phyloP scores from a whole-genome alignment of 2,329 filamentous ascomycete genomes.

The Cytospora chrysosperma region DNA sequence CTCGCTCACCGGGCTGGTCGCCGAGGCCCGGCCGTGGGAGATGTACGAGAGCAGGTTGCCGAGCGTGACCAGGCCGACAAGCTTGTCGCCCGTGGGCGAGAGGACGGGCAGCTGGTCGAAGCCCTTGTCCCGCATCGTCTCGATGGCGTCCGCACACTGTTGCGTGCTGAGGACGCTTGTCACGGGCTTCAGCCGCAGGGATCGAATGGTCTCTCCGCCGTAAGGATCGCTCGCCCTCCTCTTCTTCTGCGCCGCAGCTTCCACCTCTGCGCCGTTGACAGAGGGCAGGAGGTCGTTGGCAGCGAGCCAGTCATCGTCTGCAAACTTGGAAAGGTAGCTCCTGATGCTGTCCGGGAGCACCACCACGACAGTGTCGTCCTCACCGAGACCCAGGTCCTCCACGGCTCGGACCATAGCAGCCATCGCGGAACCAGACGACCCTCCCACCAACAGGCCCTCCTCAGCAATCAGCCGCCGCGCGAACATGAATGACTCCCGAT shows the following conservation, averaged over 20 bases:
- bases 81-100: constrained; percentile 62
- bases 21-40: constrained; percentile 75
- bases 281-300: constrained; percentile 87
- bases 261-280: constrained; percentile 48
- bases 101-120: constrained; percentile 97
- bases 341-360: constrained; percentile 93
- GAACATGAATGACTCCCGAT: constrained; percentile 85
- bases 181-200: constrained; percentile 88
- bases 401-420: constrained; percentile 75
- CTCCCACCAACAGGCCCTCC: constrained; percentile 90
- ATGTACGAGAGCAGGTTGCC: constrained; percentile 93
- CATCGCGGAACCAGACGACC: constrained; percentile 90
- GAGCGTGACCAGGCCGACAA: constrained; percentile 90
- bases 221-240: constrained; percentile 63
- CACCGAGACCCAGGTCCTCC: constrained; percentile 72
- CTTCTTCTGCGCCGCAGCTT: constrained; percentile 38
- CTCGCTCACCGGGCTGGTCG: constrained; percentile 71
- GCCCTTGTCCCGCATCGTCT: constrained; percentile 97
- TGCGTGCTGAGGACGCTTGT: constrained; percentile 74
- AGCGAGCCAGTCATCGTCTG: constrained; percentile 97
- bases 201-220: constrained; percentile 72
- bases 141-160: constrained; percentile 81
- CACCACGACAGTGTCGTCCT: constrained; percentile 87
- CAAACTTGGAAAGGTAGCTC: constrained; percentile 97
- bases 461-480: constrained; percentile 90